Evolutionary conservation across 371 early-diverging fungal species (phyloP), one percentile per base, ranked within the genome.

Genomic region (Coelomomyces lativittatus): DNA sequence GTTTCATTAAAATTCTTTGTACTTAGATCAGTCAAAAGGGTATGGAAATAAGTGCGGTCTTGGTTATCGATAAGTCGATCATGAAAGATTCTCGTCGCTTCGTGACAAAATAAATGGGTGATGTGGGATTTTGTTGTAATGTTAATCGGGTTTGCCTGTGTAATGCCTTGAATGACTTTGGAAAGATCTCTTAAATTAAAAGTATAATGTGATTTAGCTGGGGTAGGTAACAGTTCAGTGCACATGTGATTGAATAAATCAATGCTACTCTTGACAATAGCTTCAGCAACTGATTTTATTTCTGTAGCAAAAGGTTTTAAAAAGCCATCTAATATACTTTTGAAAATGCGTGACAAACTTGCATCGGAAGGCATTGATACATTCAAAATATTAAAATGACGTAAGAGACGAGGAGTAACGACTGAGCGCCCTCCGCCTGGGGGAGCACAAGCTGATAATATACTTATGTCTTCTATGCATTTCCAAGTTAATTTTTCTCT

Each of bases 141-240:
- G 28, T 54, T 55, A 17, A 37, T 44, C 12, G 67, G 69, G 9
- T 55, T 51, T 3, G 66, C 55, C 51, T 73, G 74, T 19, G 59
- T 44, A n/a, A 65, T 55, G 6, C 66, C 66, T 33, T 73, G 67
- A 44, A 68, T 51, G 6, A 68, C 67, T 51, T 66, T 64, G 29
- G 74, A 73, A 39, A 73, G 47, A 47, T 73, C 74, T 14, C 74
- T 52, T 34, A 70, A 32, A 46, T 73, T 73, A 57, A 73, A 73
- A 1, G 74, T 73, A 52, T 73, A 73, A 50, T 73, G 74, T 4
- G 70, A 70, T 44, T 73, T 73, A 3, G 68, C 67, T 8, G 74
- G 74, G 3, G 74, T 73, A n/a, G 74, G 74, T 4, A 73, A 55
- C 33, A 72, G 50, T 40, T 72, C 68, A 4, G 57, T 62, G 49